phyloP scores from a whole-genome alignment of 1,284 basidiomycete species.

The Ganoderma lingzhi region DNA sequence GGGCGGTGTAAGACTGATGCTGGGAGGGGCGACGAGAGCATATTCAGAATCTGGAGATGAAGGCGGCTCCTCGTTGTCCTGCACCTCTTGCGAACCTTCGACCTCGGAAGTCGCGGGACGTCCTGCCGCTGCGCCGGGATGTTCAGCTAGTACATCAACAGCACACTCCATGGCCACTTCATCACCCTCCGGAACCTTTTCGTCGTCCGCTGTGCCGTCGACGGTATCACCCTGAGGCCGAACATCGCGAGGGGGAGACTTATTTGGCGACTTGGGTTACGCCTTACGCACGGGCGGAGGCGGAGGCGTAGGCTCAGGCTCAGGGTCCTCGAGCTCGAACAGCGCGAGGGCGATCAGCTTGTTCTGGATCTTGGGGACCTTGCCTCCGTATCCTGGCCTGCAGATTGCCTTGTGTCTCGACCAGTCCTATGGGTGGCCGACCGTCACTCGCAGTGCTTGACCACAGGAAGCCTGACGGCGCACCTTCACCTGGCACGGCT shows the following conservation, averaged over 20 bases:
- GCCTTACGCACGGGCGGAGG: neutral
- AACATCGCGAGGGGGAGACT: neutral
- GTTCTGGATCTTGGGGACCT: neutral
- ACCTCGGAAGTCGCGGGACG: too few relatives aligned
- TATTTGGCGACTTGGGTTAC: neutral
- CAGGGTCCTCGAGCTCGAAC: neutral
- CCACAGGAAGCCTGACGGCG: neutral
- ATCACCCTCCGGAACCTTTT: neutral
- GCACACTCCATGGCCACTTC: neutral
- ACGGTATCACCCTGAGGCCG: neutral
- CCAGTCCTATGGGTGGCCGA: neutral
- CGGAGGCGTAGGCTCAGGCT: neutral
- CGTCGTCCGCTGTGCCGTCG: neutral
- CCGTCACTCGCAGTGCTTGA: neutral
- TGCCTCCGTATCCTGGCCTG: neutral
- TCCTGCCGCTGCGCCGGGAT: neutral
- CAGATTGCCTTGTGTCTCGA: neutral
- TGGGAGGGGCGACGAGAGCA: neutral
- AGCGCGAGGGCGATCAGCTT: neutral
- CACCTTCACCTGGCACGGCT: conserved; percentile 5
- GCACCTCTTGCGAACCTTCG: neutral
- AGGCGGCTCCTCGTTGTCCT: neutral
- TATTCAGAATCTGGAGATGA: neutral
- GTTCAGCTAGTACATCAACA: neutral
- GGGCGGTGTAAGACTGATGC: neutral